Evolutionary conservation across 2,329 filamentous ascomycete species (phyloP).

Genomic region (Ophiobolus disseminans): DNA sequence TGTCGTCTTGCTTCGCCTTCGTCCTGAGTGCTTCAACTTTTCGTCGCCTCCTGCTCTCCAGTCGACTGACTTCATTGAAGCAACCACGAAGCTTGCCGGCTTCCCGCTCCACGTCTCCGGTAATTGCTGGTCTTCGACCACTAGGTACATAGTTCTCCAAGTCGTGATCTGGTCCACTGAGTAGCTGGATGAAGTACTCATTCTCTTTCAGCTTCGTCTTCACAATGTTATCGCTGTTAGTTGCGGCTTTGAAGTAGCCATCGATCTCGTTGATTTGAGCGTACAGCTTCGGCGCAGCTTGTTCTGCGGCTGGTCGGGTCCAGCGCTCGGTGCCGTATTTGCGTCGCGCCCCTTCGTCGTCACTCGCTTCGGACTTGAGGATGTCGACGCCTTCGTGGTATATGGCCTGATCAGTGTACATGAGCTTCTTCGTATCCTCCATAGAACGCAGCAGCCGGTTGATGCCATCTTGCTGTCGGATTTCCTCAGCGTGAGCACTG

Average conservation of each 20-base stretch:
- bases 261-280: conserved; percentile 79
- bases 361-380: conserved; percentile 78
- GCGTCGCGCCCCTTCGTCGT: conserved; percentile 76
- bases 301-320: conserved; percentile 72
- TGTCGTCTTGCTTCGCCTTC: conserved; percentile 85
- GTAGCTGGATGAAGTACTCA: conserved; percentile 74
- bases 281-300: conserved; percentile 76
- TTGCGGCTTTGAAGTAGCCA: conserved; percentile 79
- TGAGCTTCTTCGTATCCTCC: conserved; percentile 89
- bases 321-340: conserved; percentile 90
- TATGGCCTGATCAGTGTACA: conserved; percentile 75
- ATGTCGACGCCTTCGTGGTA: conserved; percentile 85
- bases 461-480: conserved; percentile 87
- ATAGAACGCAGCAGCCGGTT: conserved; percentile 79
- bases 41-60: conserved; percentile 80
- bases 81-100: conserved; percentile 77
- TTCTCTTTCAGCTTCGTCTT: conserved; percentile 79
- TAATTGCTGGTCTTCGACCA: conserved; percentile 78
- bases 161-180: conserved; percentile 80
- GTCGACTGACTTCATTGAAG: conserved; percentile 82
- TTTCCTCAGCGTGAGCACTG: conserved; percentile 89
- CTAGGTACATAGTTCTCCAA: conserved; percentile 90
- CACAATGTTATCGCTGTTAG: conserved; percentile 72
- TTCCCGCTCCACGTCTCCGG: conserved; percentile 79
- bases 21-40: conserved; percentile 80